A percentile compares a stretch with the other conserved stretches of the same genome.
Evolutionary conservation across 768 basidiomycete species (phyloP).

Genomic region (Kondoa malvinella): DNA sequence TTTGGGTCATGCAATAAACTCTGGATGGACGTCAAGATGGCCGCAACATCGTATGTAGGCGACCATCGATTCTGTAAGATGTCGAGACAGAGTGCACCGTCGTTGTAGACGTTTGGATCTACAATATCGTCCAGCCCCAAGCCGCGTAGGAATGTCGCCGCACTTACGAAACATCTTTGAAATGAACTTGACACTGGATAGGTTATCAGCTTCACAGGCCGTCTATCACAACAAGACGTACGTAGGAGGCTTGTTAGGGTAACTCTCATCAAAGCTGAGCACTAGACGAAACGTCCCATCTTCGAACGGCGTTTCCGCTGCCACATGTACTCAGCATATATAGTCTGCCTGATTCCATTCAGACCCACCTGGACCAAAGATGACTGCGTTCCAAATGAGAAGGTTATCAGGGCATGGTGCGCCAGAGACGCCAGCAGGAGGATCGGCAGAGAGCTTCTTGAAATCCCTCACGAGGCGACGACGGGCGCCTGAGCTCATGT

Average conservation of each 20-base stretch:
- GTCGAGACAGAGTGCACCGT: conserved; percentile 93
- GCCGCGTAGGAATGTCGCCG: background rate
- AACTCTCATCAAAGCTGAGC: conserved; percentile 89
- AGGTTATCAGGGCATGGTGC: conserved; percentile 97
- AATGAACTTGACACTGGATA: background rate
- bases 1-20: conserved; percentile 93
- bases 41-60: conserved; percentile 96
- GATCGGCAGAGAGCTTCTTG: conserved; percentile 83
- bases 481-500: conserved; percentile 38
- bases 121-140: conserved; percentile 54
- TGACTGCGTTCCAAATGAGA: conserved; percentile 99
- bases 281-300: conserved; percentile 96
- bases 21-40: conserved; percentile 92
- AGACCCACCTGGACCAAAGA: conserved; percentile 81
- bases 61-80: conserved; percentile 98
- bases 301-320: conserved; percentile 96
- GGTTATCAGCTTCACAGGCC: background rate
- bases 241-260: conserved; percentile 94
- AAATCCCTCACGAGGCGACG: conserved; percentile 95
- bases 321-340: background rate
- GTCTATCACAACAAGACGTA: background rate
- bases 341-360: background rate
- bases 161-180: conserved; percentile 1
- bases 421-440: conserved; percentile 88
- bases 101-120: conserved; percentile 91